A percentile compares a stretch with the other conserved stretches of the same genome.
These are phyloP conservation scores for Pseudomassariella vexata DNA, from an alignment of 2,329 filamentous ascomycete genomes.

Conservation along the genomic window DNA sequence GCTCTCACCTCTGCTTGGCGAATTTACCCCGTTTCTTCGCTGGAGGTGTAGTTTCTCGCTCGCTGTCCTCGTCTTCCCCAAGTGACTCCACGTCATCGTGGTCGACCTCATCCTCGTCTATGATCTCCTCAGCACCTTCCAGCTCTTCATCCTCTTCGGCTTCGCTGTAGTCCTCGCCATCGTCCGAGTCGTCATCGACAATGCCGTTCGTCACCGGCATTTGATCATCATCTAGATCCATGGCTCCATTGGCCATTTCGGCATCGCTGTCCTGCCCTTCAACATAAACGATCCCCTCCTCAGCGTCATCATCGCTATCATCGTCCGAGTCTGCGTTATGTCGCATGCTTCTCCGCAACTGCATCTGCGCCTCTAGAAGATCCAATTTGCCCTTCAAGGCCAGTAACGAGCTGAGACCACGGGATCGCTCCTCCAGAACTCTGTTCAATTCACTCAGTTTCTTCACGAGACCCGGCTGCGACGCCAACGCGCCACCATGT, in stretches of 20 bases:
- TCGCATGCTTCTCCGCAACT: conserved; percentile 67
- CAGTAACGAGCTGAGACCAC: conserved; percentile 74
- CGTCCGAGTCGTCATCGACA: conserved; percentile 53
- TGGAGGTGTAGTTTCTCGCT: conserved; percentile 42
- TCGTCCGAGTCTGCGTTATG: conserved; percentile 45
- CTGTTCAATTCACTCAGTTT: conserved; percentile 74
- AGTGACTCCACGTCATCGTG: conserved; percentile 52
- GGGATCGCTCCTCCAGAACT: conserved; percentile 81
- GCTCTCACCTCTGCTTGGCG: conserved; percentile 21
- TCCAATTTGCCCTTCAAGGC: conserved; percentile 93
- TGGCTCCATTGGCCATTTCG: conserved; percentile 33
- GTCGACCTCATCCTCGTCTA: conserved; percentile 50
- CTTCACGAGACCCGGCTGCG: conserved; percentile 76
- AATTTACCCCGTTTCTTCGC: conserved; percentile 24
- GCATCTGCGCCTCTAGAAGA: conserved; percentile 86
- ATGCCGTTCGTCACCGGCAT: conserved; percentile 49
- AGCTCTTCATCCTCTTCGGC: conserved; percentile 37
- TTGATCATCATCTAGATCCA: conserved; percentile 54
- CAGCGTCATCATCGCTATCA: conserved; percentile 55
- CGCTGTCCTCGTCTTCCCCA: conserved; percentile 51
- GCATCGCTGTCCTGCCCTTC: conserved; percentile 68
- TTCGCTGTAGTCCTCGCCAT: conserved; percentile 39
- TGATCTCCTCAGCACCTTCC: conserved; percentile 33
- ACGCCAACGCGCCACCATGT: conserved; percentile 85
- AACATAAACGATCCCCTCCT: conserved; percentile 77